A percentile compares a stretch with the other conserved stretches of the same genome.
These are phyloP conservation scores for Rehmannia glutinosa DNA, from an alignment of 257 asterid genomes.

Conservation along the genomic window DNA sequence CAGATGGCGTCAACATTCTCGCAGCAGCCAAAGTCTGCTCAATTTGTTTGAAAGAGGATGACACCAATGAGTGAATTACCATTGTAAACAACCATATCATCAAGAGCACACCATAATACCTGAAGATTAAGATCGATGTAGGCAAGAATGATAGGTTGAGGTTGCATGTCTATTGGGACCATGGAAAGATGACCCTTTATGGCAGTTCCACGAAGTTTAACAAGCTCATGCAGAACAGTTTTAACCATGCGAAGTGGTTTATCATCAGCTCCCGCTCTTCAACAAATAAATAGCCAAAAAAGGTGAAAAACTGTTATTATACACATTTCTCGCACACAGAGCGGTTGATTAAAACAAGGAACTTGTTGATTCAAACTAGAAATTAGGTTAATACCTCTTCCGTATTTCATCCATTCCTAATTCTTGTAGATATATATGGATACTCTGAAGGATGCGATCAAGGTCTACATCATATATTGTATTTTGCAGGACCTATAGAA, in stretches of 20 bases:
- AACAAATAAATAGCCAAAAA: constrained; percentile 11
- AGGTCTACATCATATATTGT: constrained; percentile 92
- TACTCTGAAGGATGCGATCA: constrained; percentile 94
- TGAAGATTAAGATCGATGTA: constrained; percentile 98
- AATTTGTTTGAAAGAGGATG: constrained; percentile 5
- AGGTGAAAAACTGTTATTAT: constrained; percentile 5
- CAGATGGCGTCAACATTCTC: constrained; percentile 98
- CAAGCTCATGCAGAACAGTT: constrained; percentile 98
- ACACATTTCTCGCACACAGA: not conserved
- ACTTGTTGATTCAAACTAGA: not conserved
- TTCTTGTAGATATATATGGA: constrained; percentile 92
- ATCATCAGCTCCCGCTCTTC: constrained; percentile 99
- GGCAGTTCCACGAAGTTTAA: constrained; percentile 98
- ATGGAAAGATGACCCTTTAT: constrained; percentile 96
- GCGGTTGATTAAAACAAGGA: too few relatives aligned
- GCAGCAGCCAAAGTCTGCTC: constrained; percentile 98
- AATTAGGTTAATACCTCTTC: constrained; percentile 52
- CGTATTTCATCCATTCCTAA: constrained; percentile 97
- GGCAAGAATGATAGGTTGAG: constrained; percentile 96
- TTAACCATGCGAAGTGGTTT: constrained; percentile 99
- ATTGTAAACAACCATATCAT: not conserved
- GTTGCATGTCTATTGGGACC: constrained; percentile 98
- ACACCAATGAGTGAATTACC: not conserved
- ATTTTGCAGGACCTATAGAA: constrained; percentile 87
- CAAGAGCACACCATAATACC: constrained; percentile 37